A percentile compares a stretch with the other conserved stretches of the same genome.
phyloP scores from a whole-genome alignment of 495 filamentous ascomycete genomes.

The Trichoderma parareesei region DNA sequence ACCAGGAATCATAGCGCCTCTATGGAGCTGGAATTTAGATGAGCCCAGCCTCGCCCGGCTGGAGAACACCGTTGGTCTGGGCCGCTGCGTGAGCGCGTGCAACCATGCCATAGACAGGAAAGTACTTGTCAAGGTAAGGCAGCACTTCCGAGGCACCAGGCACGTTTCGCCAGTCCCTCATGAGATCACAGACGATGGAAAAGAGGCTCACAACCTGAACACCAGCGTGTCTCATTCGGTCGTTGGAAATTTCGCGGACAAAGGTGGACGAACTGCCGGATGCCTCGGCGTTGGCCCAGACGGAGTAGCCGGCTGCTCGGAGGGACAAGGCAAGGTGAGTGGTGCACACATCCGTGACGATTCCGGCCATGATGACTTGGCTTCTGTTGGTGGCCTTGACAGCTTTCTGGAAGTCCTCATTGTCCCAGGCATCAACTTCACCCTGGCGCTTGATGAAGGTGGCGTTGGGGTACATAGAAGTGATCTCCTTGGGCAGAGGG shows the following conservation, averaged over 20 bases:
- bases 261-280: constrained; percentile 36
- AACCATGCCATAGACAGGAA: constrained; percentile 38
- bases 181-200: constrained; percentile 61
- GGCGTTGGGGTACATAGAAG: constrained; percentile 57
- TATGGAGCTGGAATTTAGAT: not conserved
- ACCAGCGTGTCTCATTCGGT: constrained; percentile 57
- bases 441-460: constrained; percentile 61
- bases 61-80: constrained; percentile 31
- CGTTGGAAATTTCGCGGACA: constrained; percentile 49
- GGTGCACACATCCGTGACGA: constrained; percentile 72
- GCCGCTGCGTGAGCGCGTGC: constrained; percentile 38
- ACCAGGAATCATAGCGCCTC: not conserved
- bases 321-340: constrained; percentile 67
- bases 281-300: constrained; percentile 69
- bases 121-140: constrained; percentile 55
- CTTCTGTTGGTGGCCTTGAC: constrained; percentile 56
- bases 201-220: constrained; percentile 60
- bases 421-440: constrained; percentile 78
- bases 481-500: constrained; percentile 60
- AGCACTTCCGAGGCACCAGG: constrained; percentile 57
- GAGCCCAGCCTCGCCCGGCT: constrained; percentile 33
- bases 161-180: constrained; percentile 67
- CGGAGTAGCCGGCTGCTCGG: constrained; percentile 62
- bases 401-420: constrained; percentile 58
- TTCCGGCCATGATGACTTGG: constrained; percentile 67